Evolutionary conservation across 2,329 filamentous ascomycete species (phyloP), one percentile per base, ranked within the genome.

Genomic region (Boeremia exigua): DNA sequence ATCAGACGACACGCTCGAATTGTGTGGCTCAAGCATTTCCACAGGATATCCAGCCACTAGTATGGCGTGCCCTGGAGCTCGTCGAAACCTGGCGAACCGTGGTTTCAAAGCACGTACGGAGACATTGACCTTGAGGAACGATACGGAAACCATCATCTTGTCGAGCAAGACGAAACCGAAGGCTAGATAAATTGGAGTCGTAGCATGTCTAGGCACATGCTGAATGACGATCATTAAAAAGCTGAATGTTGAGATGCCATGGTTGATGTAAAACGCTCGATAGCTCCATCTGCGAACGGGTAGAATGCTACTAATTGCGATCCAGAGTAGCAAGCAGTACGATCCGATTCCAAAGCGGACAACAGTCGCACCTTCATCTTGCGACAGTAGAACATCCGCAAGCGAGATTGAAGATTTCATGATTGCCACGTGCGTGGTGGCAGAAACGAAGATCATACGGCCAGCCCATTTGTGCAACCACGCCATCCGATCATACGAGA

Each of bases 381-480:
- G 38, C 8, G 66, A 70, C 0, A 54, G 17, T 8, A 67, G n/a
- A 23, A 71, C 61, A 11, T 71, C 65, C 1, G 29, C 40, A 6
- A 61, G 40, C 0, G 63, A 63, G 3, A 68, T 67, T 0, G 69
- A 70, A 2, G 50, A 59, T 30, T 66, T 66, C 68, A 70, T 70
- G 15, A 70, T 66, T 2, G 43, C 59, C 37, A 65, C 56, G 29
- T 72, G 70, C 1, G 53, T 56, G 6, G 68, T 71, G 1, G 68
- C 68, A 17, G 62, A 68, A 10, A 71, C n/a, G 12, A 71, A 65
- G 1, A 71, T 33, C 7, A 61, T 51, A 1, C 63, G 57, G 1
- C 67, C 68, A 2, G 60, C 54, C 62, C 66, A 72, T 48, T 58
- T 54, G 38, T 72, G 70, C 1, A 69, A 29, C 56, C 60, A 70